Percentiles rank a stretch among this genome's conserved stretches.
phyloP scores from a whole-genome alignment of 306 rosid genomes.

The Quercus alba region DNA sequence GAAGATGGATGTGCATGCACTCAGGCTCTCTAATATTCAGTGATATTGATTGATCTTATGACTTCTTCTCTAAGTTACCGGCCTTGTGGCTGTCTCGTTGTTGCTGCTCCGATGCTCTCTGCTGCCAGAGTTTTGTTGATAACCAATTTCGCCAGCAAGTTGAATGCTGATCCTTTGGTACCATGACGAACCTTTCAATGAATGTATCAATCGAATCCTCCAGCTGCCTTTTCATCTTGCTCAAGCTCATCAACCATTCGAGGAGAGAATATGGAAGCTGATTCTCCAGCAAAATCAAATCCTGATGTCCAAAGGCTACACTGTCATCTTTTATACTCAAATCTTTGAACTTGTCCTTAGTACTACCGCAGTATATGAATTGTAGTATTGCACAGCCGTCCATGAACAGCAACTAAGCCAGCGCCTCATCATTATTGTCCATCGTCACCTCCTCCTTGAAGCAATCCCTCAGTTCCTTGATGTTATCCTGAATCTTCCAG shows the following conservation, averaged over 20 bases:
- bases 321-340: background rate
- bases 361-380: background rate
- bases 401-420: too few species aligned
- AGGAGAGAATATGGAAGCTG: background rate
- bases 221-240: fast-evolving
- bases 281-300: too few species aligned
- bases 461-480: background rate
- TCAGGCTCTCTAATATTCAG: too few species aligned
- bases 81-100: too few species aligned
- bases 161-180: too few species aligned
- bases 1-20: background rate
- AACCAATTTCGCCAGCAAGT: too few species aligned
- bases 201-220: background rate
- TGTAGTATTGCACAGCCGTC: too few species aligned
- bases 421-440: background rate
- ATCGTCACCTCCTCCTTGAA: background rate
- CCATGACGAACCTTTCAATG: background rate
- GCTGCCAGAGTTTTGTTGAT: too few species aligned
- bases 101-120: too few species aligned
- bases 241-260: background rate
- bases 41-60: background rate
- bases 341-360: background rate
- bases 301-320: background rate
- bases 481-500: background rate
- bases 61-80: background rate